Evolutionary conservation across 352 stramenopile genomes (phyloP).

Genomic region (Globisporangium heterothallicum): DNA sequence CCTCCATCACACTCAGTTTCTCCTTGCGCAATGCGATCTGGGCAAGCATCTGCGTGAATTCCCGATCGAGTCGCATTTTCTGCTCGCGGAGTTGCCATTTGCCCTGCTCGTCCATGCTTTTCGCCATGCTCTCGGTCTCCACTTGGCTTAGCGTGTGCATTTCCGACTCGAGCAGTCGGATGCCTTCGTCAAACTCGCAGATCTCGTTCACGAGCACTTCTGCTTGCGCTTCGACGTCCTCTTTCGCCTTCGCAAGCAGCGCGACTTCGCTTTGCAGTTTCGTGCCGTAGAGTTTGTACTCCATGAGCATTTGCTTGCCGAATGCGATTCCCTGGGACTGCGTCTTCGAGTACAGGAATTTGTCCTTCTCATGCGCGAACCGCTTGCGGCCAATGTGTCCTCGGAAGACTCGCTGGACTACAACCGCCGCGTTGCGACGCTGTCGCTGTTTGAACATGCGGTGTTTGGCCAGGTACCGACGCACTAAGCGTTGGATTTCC

Average conservation of each 20-base stretch:
- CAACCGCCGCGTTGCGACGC: slow-evolving; percentile 53
- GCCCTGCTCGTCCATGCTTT: slow-evolving; percentile 79
- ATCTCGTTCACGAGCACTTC: slow-evolving; percentile 91
- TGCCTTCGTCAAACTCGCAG: slow-evolving; percentile 90
- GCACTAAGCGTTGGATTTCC: slow-evolving; percentile 78
- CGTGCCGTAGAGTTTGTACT: slow-evolving; percentile 94
- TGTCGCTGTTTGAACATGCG: slow-evolving; percentile 42
- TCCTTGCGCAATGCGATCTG: slow-evolving; percentile 93
- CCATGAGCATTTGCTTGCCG: slow-evolving; percentile 92
- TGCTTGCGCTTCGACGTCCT: slow-evolving; percentile 82
- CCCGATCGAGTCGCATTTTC: slow-evolving; percentile 92
- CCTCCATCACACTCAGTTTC: slow-evolving; percentile 78
- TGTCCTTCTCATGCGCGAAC: slow-evolving; percentile 85
- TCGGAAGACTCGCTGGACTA: slow-evolving; percentile 87
- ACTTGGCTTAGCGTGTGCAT: slow-evolving; percentile 90
- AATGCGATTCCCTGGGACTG: slow-evolving; percentile 94
- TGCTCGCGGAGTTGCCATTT: slow-evolving; percentile 88
- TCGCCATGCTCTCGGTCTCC: slow-evolving; percentile 81
- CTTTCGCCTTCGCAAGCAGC: slow-evolving; percentile 88
- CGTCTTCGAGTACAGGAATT: slow-evolving; percentile 92
- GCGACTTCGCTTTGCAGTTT: slow-evolving; percentile 92
- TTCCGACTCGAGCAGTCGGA: slow-evolving; percentile 88
- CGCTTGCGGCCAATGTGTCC: slow-evolving; percentile 80
- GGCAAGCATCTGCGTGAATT: slow-evolving; percentile 92
- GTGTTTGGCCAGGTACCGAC: slow-evolving; percentile 51